Conservation (phyloP, 2,329 filamentous ascomycete genomes). For the Neonectria hederae region DNA sequence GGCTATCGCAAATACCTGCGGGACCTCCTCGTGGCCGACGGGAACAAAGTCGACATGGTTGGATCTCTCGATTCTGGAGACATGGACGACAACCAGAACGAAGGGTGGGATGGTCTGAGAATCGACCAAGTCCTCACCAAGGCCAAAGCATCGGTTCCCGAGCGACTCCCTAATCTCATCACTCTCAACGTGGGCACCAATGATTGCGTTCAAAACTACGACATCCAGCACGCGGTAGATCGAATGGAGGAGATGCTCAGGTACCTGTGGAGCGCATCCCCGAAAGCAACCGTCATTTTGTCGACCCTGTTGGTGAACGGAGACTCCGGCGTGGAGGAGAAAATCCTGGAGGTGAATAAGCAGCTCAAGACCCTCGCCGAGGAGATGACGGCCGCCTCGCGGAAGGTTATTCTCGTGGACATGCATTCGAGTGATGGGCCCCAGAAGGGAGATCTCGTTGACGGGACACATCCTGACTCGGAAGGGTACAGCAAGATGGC, state of each 20-base stretch:
- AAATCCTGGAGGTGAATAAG: slow-evolving; percentile 47
- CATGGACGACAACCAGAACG: slow-evolving; percentile 55
- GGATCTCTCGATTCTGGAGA: slow-evolving; percentile 50
- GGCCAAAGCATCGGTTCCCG: slow-evolving; percentile 45
- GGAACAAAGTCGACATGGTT: slow-evolving; percentile 52
- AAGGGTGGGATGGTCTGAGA: slow-evolving; percentile 55
- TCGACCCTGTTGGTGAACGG: slow-evolving; percentile 52
- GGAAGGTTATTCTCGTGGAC: slow-evolving; percentile 51
- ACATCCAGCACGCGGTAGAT: slow-evolving; percentile 43
- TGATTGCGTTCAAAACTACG: slow-evolving; percentile 49
- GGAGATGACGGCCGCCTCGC: slow-evolving; percentile 41
- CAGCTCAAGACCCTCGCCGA: slow-evolving; percentile 44
- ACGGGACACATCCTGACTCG: slow-evolving; percentile 52
- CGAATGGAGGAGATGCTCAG: slow-evolving; percentile 50
- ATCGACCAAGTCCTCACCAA: slow-evolving; percentile 52
- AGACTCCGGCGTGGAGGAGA: slow-evolving; percentile 37
- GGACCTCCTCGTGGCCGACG: slow-evolving; percentile 44
- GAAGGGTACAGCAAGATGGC: slow-evolving; percentile 55
- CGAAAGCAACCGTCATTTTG: slow-evolving; percentile 48
- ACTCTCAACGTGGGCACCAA: slow-evolving; percentile 57
- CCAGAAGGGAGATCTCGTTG: slow-evolving; percentile 45
- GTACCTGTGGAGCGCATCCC: slow-evolving; percentile 46
- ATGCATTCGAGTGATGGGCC: slow-evolving; percentile 49
- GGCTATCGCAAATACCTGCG: slow-evolving; percentile 51
- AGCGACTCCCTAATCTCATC: slow-evolving; percentile 51